Evolutionary conservation across 2,329 filamentous ascomycete species (phyloP), one percentile per base, ranked within the genome.

Genomic region (Chrysoporthe cubensis): DNA sequence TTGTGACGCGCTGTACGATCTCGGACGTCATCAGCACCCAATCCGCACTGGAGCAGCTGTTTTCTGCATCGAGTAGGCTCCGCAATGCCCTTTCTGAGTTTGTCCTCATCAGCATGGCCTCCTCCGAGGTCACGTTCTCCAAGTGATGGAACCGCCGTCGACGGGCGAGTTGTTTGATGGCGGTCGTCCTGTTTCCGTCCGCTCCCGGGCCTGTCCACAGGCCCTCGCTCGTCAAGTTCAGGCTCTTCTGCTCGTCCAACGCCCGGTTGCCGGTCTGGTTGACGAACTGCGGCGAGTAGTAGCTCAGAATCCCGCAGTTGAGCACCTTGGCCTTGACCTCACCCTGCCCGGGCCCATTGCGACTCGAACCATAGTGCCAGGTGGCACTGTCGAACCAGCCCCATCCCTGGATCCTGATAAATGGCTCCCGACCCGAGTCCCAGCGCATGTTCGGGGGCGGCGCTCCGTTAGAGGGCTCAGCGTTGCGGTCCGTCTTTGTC

Each of bases 311-410:
- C 0, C 80, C 80, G 70, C 82, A 84, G 32, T 73, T 74, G n/a
- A 79, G 73, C 2, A 80, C 71, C 65, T 75, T 78, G 0, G 81
- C 78, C 21, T 82, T 74, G 18, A 75, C 73, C 72, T 85, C 83
- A 14, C 82, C 82, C 4, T 72, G 71, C 1, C 81, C 80, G 2
- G 77, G 74, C 1, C 79, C 78, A 11, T 73, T 71, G 4, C 78
- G 76, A 32, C 76, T 77, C 0, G 78, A 77, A 1, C 81, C 81
- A 65, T 83, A 82, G 70, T 82, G 80, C 70, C 77, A 76, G 6
- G 80, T 78, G 1, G 80, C 81, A 60, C 80, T 81, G 32, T 76
- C 72, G 68, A 83, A 82, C 82, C 82, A 84, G 44, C 76, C 78
- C 79, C 80, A 83, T 40, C 73, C 75, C 68, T 81, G 79, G 2